Evolutionary conservation across 1,284 basidiomycete species (phyloP).

Genomic region (Omphalotus olearius): DNA sequence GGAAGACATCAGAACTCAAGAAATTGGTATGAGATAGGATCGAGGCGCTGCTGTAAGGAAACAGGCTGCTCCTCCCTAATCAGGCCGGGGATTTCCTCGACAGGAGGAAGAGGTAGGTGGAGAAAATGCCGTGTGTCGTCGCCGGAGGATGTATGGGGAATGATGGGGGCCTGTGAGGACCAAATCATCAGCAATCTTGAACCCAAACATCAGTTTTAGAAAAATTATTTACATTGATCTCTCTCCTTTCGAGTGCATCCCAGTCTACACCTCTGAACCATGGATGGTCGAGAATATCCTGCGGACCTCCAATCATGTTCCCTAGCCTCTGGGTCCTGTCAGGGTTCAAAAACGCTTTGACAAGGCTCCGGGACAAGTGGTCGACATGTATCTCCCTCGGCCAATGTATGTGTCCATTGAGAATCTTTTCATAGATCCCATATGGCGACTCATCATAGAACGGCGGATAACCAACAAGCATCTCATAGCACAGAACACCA

Average conservation of each 20-base stretch:
- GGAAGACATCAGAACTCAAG: slow-evolving; percentile 55
- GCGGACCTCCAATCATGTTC: slow-evolving; percentile 90
- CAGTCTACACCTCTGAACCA: slow-evolving; percentile 96
- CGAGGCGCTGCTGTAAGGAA: slow-evolving; percentile 56
- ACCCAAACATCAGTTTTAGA: slow-evolving; percentile 4
- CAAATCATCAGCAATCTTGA: background rate
- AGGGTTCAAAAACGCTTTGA: slow-evolving; percentile 88
- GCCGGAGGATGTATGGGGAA: slow-evolving; percentile 70
- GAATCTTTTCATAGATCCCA: slow-evolving; percentile 93
- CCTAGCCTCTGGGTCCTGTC: slow-evolving; percentile 91
- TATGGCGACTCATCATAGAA: slow-evolving; percentile 95
- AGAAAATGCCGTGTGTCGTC: slow-evolving; percentile 82
- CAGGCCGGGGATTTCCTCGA: slow-evolving; percentile 76
- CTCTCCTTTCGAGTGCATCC: slow-evolving; percentile 74
- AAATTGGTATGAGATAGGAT: slow-evolving; percentile 65
- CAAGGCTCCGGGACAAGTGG: slow-evolving; percentile 66
- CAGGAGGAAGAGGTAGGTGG: slow-evolving; percentile 66
- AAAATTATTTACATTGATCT: slow-evolving; percentile 59
- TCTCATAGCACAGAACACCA: slow-evolving; percentile 96
- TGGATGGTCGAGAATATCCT: slow-evolving; percentile 90
- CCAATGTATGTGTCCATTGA: slow-evolving; percentile 91
- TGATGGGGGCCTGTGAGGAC: slow-evolving; percentile 67
- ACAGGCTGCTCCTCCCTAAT: slow-evolving; percentile 54
- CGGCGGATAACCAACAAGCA: slow-evolving; percentile 90
- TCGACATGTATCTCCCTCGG: slow-evolving; percentile 76